Evolutionary conservation across 2,329 filamentous ascomycete genomes (phyloP), one percentile per base, ranked within the genome.

Genomic region (Diplocarpon rosae): DNA sequence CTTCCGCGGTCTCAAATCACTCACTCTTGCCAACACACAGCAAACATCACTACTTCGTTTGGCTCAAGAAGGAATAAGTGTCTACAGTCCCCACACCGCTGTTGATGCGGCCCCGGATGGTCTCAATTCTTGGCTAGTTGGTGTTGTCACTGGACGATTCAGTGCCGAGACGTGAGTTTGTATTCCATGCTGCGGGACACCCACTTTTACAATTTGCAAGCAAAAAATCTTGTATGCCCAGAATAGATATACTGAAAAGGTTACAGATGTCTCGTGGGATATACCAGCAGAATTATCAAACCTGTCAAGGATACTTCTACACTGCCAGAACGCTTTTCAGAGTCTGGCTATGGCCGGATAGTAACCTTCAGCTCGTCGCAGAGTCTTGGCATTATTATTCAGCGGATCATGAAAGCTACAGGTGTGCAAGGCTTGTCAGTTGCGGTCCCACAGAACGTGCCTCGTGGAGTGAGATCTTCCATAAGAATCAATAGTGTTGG

Each of bases 61-160:
- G 11, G 84, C 83, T 37, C 83, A 85, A 51, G 79, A 85, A 62
- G 89, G 90, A 30, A 87, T 98, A 57, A 93, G 88, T 52, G 88
- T 98, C 45, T 98, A 96, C 69, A 88, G 83, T 53, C 92, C 92
- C 0, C 92, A 98, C 66, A 98, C 92, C 0, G 90, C 92, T 12
- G 78, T 96, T 35, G 92, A 98, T 64, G 87, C 87, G 32, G 85
- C 85, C 0, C 77, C 80, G 1, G 78, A 80, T 14, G 92, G 92
- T 3, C 76, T 98, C 55, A 93, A 89, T 60, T 86, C 94, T 63
- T 98, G 90, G 90, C 79, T 98, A 9, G 87, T 86, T 48, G 84
- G 93, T 59, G 81, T 93, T 39, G 77, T 95, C 15, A 80, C 81
- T 2, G 20, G 20, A 24, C 3, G 7, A 24, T 24, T 24, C 20